Percentiles rank a stretch among this genome's conserved stretches.
phyloP scores from a whole-genome alignment of 768 basidiomycete species.

The Mrakia blollopis region DNA sequence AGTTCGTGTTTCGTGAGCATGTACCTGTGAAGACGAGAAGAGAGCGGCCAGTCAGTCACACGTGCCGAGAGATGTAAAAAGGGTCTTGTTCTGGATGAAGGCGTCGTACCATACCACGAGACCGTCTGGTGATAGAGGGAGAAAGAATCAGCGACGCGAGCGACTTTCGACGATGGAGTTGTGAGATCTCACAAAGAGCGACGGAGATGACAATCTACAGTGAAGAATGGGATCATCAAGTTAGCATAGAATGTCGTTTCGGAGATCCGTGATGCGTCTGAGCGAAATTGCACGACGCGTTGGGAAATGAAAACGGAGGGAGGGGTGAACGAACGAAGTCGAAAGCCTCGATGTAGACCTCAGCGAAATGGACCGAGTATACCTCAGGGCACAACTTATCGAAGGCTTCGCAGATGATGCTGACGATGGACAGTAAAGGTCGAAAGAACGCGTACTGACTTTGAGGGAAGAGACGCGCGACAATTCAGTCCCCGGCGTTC shows the following conservation, averaged over 20 bases:
- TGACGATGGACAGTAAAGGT: conserved; percentile 62
- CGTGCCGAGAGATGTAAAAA: too few species aligned
- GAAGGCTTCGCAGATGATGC: conserved; percentile 68
- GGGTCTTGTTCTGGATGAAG: too few species aligned
- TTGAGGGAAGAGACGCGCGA: neutral
- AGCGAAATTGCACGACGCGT: too few species aligned
- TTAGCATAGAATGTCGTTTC: too few species aligned
- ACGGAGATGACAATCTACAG: conserved; percentile 82
- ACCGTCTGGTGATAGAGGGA: conserved; percentile 47
- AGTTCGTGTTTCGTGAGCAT: conserved; percentile 74
- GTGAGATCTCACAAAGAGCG: conserved; percentile 55
- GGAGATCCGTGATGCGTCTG: too few species aligned
- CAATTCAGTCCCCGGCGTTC: too few species aligned
- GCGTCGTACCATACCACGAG: conserved; percentile 54
- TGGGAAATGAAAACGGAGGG: too few species aligned
- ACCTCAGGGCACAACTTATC: conserved; percentile 65
- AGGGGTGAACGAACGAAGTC: conserved; percentile 53
- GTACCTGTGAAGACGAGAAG: conserved; percentile 50
- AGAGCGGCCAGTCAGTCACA: too few species aligned
- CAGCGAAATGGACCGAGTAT: conserved; percentile 61
- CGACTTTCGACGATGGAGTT: conserved; percentile 51
- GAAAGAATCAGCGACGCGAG: conserved; percentile 80
- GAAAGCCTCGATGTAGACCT: conserved; percentile 42
- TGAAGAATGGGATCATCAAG: conserved; percentile 54
- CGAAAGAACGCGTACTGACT: conserved; percentile 74